A percentile compares a stretch with the other conserved stretches of the same genome.
Conservation (phyloP, 192 early-diverging fungal species). For the Geosiphon pyriformis region DNA sequence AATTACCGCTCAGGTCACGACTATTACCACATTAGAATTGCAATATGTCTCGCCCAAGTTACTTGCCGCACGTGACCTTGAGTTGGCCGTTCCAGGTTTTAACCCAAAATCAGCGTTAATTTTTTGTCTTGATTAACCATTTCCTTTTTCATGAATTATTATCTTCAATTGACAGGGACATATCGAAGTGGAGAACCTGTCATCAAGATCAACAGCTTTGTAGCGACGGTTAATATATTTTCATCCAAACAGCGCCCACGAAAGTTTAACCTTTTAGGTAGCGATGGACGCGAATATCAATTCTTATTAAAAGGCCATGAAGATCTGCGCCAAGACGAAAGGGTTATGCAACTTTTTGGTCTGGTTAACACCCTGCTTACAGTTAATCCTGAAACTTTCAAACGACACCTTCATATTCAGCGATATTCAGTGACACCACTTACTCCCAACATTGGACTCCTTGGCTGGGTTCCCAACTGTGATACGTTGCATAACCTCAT, state of each 20-base stretch:
- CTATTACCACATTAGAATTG: slow-evolving; percentile 77
- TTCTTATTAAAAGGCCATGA: slow-evolving; percentile 96
- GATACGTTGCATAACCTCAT: slow-evolving; percentile 86
- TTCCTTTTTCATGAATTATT: neutral
- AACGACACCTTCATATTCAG: slow-evolving; percentile 85
- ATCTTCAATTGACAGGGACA: slow-evolving; percentile 42
- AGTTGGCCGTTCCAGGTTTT: slow-evolving; percentile 81
- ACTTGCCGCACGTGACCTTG: slow-evolving; percentile 73
- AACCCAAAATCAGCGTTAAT: neutral
- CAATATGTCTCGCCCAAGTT: slow-evolving; percentile 88
- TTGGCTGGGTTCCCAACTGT: slow-evolving; percentile 88
- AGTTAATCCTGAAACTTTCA: slow-evolving; percentile 80
- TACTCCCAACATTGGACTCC: slow-evolving; percentile 90
- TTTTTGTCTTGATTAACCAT: neutral
- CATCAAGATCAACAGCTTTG: slow-evolving; percentile 82
- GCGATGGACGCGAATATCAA: slow-evolving; percentile 84
- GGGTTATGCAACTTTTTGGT: slow-evolving; percentile 98
- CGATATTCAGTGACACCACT: slow-evolving; percentile 88
- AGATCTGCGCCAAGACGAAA: slow-evolving; percentile 96
- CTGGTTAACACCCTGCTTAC: slow-evolving; percentile 88
- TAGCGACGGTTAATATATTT: slow-evolving; percentile 75
- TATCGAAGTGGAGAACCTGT: slow-evolving; percentile 85
- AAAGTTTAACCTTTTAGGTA: slow-evolving; percentile 74
- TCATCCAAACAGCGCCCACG: slow-evolving; percentile 92
- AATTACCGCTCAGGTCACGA: slow-evolving; percentile 77